phyloP scores from a whole-genome alignment of 148 eudicot genomes.

The Diospyros lotus region DNA sequence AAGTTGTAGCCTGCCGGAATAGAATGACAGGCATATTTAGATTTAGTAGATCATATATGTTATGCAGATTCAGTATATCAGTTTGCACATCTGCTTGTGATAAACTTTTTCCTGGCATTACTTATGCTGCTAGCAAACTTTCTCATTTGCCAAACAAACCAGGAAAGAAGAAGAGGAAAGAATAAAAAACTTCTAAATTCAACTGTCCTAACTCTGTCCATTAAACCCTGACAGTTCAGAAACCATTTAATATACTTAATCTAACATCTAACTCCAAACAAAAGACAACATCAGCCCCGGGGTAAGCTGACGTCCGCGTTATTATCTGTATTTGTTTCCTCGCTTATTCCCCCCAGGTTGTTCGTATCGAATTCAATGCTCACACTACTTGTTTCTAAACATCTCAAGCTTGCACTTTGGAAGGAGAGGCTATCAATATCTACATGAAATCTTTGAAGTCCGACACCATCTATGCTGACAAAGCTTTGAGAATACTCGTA shows the following conservation, averaged over 20 bases:
- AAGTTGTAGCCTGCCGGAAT: too few species aligned
- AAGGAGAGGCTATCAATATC: constrained; percentile 34
- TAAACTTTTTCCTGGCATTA: too few species aligned
- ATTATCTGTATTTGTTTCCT: constrained; percentile 14
- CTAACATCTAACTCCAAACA: not conserved
- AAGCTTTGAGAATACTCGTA: constrained; percentile 25
- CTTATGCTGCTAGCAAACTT: not conserved
- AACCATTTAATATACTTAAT: not conserved
- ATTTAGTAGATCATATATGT: too few species aligned
- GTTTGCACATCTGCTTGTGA: not conserved
- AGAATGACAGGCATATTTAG: too few species aligned
- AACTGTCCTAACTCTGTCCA: not conserved
- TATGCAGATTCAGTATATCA: not conserved
- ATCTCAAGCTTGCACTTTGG: constrained; percentile 36
- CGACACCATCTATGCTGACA: constrained; percentile 27
- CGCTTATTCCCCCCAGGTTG: constrained; percentile 13
- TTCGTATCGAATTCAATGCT: constrained; percentile 17
- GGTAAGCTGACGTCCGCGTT: constrained; percentile 18
- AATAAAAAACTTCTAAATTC: not conserved
- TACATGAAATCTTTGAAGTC: constrained; percentile 34
- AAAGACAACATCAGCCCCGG: constrained; percentile 13
- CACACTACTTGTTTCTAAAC: constrained; percentile 25
- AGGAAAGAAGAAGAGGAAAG: not conserved
- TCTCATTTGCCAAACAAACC: not conserved
- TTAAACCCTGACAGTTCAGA: not conserved